phyloP scores from a whole-genome alignment of 1,139 yeast genomes.

The Meyerozyma carpophila region DNA sequence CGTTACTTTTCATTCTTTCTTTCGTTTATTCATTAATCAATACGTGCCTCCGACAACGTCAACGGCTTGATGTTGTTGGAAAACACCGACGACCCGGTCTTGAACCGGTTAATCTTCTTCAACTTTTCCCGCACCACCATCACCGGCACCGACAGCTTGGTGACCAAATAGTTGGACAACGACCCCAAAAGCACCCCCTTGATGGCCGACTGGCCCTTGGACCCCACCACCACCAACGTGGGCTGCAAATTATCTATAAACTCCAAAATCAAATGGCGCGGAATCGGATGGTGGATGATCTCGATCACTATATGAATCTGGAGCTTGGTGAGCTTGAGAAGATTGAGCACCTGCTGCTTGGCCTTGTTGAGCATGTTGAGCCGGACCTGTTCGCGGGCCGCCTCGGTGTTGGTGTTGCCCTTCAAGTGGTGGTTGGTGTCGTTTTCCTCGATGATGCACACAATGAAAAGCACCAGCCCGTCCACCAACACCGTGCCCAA shows the following conservation, averaged over 20 bases:
- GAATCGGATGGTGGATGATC: constrained; percentile 79
- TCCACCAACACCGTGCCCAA: constrained; percentile 82
- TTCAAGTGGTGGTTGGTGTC: constrained; percentile 43
- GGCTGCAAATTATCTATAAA: constrained; percentile 81
- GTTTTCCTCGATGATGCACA: constrained; percentile 73
- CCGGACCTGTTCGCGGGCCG: constrained; percentile 46
- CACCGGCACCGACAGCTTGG: constrained; percentile 78
- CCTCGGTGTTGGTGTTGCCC: constrained; percentile 35
- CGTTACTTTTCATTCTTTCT: neutral
- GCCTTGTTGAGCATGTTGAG: constrained; percentile 57
- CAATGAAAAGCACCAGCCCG: constrained; percentile 75
- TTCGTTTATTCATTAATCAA: constrained; percentile 21
- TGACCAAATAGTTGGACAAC: constrained; percentile 69
- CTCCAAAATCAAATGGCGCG: constrained; percentile 79
- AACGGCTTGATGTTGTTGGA: constrained; percentile 46
- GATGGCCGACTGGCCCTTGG: constrained; percentile 70
- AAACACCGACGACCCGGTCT: constrained; percentile 39
- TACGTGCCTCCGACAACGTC: constrained; percentile 46
- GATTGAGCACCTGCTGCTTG: constrained; percentile 52
- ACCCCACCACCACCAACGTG: constrained; percentile 75
- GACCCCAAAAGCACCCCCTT: constrained; percentile 76
- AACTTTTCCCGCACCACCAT: constrained; percentile 85
- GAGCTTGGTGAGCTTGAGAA: constrained; percentile 64
- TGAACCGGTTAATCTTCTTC: constrained; percentile 64
- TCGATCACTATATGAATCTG: constrained; percentile 75